Conservation (phyloP, 1,284 basidiomycete genomes). For the Porodaedalea pini region DNA sequence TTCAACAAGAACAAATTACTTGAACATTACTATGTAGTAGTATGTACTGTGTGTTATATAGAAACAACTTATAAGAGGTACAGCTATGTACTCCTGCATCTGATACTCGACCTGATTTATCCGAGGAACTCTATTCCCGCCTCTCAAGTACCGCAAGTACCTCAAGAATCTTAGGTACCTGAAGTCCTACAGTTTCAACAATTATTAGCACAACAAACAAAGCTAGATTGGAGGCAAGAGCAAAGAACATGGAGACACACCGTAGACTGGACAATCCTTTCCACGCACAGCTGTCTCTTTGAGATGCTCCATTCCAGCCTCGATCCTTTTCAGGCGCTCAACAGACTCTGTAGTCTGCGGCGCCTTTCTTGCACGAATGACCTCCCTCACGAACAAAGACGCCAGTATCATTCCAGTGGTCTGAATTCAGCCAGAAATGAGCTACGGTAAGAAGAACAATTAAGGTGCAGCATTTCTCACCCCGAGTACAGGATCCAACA, state of each 20-base stretch:
- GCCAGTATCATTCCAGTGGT: slow-evolving; percentile 28
- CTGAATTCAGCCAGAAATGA: slow-evolving; percentile 18
- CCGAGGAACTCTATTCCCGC: not conserved
- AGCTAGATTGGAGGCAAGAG: no score
- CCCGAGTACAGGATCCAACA: slow-evolving; percentile 27
- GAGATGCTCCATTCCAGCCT: not conserved
- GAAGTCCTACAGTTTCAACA: not conserved
- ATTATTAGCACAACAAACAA: not conserved
- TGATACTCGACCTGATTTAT: no score
- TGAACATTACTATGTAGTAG: no score
- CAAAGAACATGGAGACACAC: not conserved
- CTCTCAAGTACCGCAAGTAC: no score
- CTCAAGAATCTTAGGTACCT: slow-evolving; percentile 2
- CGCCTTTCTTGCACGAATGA: slow-evolving; percentile 13
- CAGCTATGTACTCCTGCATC: no score
- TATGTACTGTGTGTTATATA: no score
- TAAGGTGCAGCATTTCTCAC: slow-evolving; percentile 26
- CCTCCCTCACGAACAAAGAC: slow-evolving; percentile 27
- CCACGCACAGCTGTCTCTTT: not conserved
- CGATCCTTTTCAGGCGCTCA: not conserved
- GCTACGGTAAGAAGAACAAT: not conserved
- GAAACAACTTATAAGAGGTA: no score
- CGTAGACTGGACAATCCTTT: slow-evolving; percentile 2
- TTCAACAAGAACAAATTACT: no score
- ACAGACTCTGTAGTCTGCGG: not conserved